Evolutionary conservation across 805 yeast genomes (phyloP), one percentile per base, ranked within the genome.

Genomic region (Saturnispora galanensis): DNA sequence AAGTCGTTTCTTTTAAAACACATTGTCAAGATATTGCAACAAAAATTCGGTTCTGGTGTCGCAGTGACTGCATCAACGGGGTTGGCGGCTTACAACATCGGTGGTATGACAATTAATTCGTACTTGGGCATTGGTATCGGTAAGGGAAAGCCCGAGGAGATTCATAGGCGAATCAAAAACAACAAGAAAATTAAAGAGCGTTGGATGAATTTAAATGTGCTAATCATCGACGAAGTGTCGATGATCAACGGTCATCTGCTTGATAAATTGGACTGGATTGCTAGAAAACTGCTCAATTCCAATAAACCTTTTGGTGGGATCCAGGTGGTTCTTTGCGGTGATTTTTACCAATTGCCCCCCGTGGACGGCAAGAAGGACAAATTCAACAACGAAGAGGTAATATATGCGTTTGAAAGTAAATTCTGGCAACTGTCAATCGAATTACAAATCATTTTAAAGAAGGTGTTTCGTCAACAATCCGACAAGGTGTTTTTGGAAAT

Each of bases 11-110:
- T 93, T n/a, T 65, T 93, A 41, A 72, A 74, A 49, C 69, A 77
- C 10, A 67, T 84, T 32, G 83, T 84, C 44, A 73, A 74, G 53
- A 62, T 69, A 0, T 58, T 84, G 44, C 69, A 64, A 49, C 48
- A 51, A 1, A 70, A 68, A 47, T 70, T 76, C 57, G 69, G 72
- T 0, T 50, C 50, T 0, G 76, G 73, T 2, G 85, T 84, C 4
- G 88, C 83, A 0, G 82, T 84, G 1, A 83, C 93, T 0, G 94
- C 94, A 0, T 83, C 93, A 0, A 84, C 95, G 1, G 95, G 95
- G 0, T 62, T 84, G 21, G 94, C 94, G 0, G 89, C 93, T 3
- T 79, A 84, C 53, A 83, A 83, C 56, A 76, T 84, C 48, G 88
- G 89, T 3, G 95, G 95, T 28, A 73, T 73, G 15, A 84, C 95